Evolutionary conservation across 352 stramenopile species (phyloP).

Genomic region (Achlya hypogyna): DNA sequence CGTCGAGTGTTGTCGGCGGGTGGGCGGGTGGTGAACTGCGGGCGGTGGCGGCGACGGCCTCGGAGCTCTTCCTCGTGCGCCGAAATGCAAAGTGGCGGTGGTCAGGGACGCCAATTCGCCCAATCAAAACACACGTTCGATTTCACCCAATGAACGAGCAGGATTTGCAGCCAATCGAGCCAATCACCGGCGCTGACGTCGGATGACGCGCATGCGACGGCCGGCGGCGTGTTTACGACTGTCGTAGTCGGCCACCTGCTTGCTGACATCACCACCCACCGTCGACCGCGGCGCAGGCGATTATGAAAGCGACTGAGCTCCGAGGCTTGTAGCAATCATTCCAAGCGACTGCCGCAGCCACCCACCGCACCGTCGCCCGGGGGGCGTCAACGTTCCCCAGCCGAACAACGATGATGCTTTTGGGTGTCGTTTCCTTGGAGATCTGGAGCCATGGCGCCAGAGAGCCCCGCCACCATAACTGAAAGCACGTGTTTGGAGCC

Average conservation of each 20-base stretch:
- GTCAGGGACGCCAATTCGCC: not conserved
- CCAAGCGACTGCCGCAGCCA: too few species aligned
- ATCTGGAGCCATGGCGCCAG: too few species aligned
- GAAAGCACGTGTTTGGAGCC: too few species aligned
- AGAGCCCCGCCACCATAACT: too few species aligned
- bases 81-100: not conserved
- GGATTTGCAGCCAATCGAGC: not conserved
- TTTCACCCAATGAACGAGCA: not conserved
- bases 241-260: not conserved
- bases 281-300: not conserved
- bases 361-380: too few species aligned
- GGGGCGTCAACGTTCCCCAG: too few species aligned
- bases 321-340: not conserved
- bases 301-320: not conserved
- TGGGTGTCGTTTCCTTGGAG: too few species aligned
- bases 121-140: not conserved
- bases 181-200: not conserved
- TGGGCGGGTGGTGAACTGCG: not conserved
- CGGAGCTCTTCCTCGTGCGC: not conserved
- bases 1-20: not conserved
- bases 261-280: not conserved
- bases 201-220: constrained; percentile 1
- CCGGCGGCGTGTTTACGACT: not conserved
- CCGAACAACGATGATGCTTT: too few species aligned
- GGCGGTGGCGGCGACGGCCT: not conserved